A percentile compares a stretch with the other conserved stretches of the same genome.
These are phyloP conservation scores for Salvia sclarea DNA, from an alignment of 305 asterid species.

Conservation along the genomic window DNA sequence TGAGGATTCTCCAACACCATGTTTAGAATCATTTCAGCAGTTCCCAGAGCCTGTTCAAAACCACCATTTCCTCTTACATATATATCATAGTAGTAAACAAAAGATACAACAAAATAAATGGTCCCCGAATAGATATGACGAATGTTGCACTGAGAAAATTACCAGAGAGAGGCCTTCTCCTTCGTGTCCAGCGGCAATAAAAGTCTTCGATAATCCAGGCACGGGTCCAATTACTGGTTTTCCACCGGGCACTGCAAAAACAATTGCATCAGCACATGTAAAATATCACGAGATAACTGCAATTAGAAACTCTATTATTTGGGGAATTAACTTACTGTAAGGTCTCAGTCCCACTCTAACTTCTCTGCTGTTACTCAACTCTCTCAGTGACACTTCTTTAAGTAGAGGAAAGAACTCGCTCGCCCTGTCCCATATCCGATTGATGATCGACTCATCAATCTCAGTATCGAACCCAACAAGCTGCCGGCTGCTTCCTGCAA, in stretches of 20 bases:
- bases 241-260: constrained; percentile 71
- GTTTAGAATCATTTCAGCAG: constrained; percentile 88
- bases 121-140: not conserved
- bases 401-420: constrained; percentile 75
- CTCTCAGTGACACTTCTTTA: constrained; percentile 50
- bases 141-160: constrained; percentile 21
- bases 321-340: constrained; percentile 75
- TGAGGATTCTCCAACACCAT: constrained; percentile 72
- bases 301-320: not conserved
- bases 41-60: constrained; percentile 63
- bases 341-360: constrained; percentile 94
- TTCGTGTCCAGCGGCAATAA: constrained; percentile 88
- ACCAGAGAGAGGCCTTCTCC: constrained; percentile 96
- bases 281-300: not conserved
- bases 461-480: constrained; percentile 72
- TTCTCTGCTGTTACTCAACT: constrained; percentile 59
- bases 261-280: not conserved
- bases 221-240: constrained; percentile 80
- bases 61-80: too few relatives aligned
- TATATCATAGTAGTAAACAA: not conserved
- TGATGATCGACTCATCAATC: constrained; percentile 65
- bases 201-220: constrained; percentile 67
- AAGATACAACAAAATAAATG: not conserved
- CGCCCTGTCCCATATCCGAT: constrained; percentile 80
- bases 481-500: constrained; percentile 90